Evolutionary conservation across 306 rosid species (phyloP).

Genomic region (Rubus parviflorus): DNA sequence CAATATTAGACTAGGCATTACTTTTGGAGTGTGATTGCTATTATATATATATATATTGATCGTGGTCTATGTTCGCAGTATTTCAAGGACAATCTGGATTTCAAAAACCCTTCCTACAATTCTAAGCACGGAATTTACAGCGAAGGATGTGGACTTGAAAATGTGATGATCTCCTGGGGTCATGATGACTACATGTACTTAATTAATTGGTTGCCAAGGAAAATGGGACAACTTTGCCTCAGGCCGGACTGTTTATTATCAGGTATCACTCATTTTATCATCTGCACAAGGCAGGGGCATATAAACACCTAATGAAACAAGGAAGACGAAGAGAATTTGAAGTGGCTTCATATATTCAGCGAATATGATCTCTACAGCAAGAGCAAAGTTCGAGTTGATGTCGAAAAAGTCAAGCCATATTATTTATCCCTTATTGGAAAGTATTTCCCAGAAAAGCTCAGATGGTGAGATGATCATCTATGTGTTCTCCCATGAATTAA

Average conservation of each 20-base stretch:
- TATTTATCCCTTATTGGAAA: not conserved
- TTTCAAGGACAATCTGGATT: constrained; percentile 34
- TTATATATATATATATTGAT: no score
- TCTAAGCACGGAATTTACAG: constrained; percentile 32
- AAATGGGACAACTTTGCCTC: not conserved
- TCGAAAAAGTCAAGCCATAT: no score
- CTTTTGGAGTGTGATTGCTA: no score
- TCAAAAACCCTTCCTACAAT: constrained; percentile 21
- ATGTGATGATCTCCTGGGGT: constrained; percentile 34
- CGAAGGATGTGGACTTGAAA: constrained; percentile 32
- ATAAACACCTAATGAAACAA: constrained; percentile 1
- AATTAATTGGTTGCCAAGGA: constrained; percentile 28
- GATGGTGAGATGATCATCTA: not conserved
- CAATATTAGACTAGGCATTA: no score
- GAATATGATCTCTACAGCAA: constrained; percentile 2
- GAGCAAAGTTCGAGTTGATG: not conserved
- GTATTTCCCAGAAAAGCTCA: constrained; percentile 6
- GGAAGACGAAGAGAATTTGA: constrained; percentile 3
- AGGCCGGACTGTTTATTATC: constrained; percentile 2
- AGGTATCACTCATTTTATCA: constrained; percentile 7
- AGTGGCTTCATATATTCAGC: not conserved
- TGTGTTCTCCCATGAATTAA: no score
- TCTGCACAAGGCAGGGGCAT: constrained; percentile 1
- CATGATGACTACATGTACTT: constrained; percentile 24
- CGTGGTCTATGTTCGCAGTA: no score